A percentile compares a stretch with the other conserved stretches of the same genome.
Conservation (phyloP, 257 asterid genomes). For the Nicotiana sylvestris region DNA sequence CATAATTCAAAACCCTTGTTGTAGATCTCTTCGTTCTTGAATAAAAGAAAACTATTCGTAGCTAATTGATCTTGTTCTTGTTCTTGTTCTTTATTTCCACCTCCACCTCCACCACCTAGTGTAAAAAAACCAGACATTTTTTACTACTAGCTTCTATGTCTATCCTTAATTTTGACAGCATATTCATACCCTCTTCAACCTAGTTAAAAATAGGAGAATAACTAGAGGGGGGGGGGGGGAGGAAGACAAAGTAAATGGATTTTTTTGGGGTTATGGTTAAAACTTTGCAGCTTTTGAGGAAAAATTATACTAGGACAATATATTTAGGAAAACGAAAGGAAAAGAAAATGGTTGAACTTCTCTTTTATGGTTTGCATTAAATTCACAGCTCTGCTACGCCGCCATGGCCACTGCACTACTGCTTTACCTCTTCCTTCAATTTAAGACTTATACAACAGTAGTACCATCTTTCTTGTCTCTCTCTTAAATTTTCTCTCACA, state of each 20-base stretch:
- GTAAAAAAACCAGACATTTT: constrained; percentile 82
- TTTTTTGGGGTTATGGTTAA: constrained; percentile 24
- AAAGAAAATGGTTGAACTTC: constrained; percentile 16
- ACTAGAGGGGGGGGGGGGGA: too few relatives aligned
- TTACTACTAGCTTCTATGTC: constrained; percentile 26
- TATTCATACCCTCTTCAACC: constrained; percentile 40
- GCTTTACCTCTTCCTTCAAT: constrained; percentile 24
- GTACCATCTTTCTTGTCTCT: constrained; percentile 21
- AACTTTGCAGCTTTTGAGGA: constrained; percentile 27
- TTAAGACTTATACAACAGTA: constrained; percentile 13
- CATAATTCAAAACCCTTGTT: constrained; percentile 87
- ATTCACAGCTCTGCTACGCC: constrained; percentile 90
- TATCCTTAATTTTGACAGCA: constrained; percentile 29
- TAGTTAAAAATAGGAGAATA: too few relatives aligned
- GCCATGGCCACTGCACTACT: constrained; percentile 82
- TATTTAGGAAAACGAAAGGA: constrained; percentile 33
- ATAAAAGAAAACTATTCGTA: constrained; percentile 37
- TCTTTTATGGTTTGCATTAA: constrained; percentile 46
- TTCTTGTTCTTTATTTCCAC: constrained; percentile 19
- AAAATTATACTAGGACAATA: constrained; percentile 3
- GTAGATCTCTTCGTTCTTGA: constrained; percentile 70
- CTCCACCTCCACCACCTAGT: constrained; percentile 32
- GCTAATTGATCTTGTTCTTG: constrained; percentile 16
- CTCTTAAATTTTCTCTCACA: constrained; percentile 10
- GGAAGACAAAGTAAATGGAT: too few relatives aligned